Base-by-base conservation (phyloP, 345 rosid genomes). In the Kernera saxatilis region DNA sequence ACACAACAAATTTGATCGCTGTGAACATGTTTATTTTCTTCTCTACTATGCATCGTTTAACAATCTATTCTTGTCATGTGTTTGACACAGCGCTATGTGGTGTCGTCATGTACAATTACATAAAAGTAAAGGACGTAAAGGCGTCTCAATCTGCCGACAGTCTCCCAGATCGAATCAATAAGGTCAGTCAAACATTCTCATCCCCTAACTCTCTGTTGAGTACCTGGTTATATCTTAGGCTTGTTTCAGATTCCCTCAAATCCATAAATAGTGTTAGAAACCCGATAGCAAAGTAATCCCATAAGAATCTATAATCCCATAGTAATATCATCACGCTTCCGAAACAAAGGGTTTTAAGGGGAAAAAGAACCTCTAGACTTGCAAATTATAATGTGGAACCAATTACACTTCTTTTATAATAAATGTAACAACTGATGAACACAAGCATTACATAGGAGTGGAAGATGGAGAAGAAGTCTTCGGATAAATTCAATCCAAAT, bases 381-480 rank as follows among this genome's bases (percentile, higher is more conserved):
- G 39, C 4, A 17, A 3, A 70, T 17, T 18, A 14, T 29, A 50
- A 1, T 39, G 37, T 58, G 22, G 43, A 46, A 55, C 35, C 25
- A 64, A 5, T 36, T 10, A 21, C 11, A 18, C 8, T 55, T n/a
- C n/a, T n/a, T n/a, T n/a, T n/a, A n/a, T n/a, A n/a, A 21, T 49
- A 21, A 36, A 11, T 51, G 45, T 39, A 39, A 73, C 26, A 64
- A 35, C 32, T 68, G 61, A 70, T 54, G 39, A 43, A 53, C 19
- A 35, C 67, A 41, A 59, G 40, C 70, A 60, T 26, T 23, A 19
- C 23, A 46, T 84, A 92, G 99, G 98, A 95, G 18, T 87, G 90
- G 91, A 95, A 88, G 80, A 59, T 88, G 80, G 98, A 88, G 81
- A 93, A 93, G 90, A 95, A 88, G 79, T 92, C 98, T 26, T 90